Evolutionary conservation across 352 stramenopile species (phyloP), one percentile per base, ranked within the genome.

Genomic region (Phytophthora ramorum): DNA sequence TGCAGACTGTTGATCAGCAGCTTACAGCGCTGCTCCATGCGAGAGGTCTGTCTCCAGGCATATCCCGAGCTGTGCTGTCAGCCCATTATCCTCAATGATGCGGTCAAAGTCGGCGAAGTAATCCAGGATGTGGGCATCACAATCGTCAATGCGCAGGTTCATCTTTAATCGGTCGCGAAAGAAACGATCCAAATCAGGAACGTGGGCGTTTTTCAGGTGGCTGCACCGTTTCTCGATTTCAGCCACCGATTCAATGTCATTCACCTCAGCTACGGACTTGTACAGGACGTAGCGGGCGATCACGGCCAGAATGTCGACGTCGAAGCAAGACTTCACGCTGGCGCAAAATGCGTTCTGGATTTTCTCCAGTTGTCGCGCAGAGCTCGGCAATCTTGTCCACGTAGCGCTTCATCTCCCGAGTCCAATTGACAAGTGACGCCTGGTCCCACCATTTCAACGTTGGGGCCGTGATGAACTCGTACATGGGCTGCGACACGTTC

Each of bases 391-490:
- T 60, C 19, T 57, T 45, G 19, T 20, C 20, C 38, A 62, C 66
- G 32, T 66, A 69, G 20, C 54, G 40, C 12, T 47, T 14, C 17
- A 59, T 53, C 0, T 62, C 48, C 3, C 37, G 22, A 17, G 16
- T 45, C 47, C 53, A 74, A n/a, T 49, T 55, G 16, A 74, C 59
- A 10, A 70, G 49, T 2, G 46, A n/a, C 3, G 9, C 10, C 48
- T 61, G 66, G 24, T 61, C 54, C 45, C 46, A 69, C n/a, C 8
- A 34, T 7, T 37, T 46, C 7, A 73, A 32, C 55, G 17, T 41
- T 13, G 58, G 44, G 5, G 61, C 56, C 20, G 49, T 34, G 44
- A 72, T 67, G n/a, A 63, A 63, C 46, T 60, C 64, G 57, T 58
- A 67, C 17, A 67, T 30, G 13, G 64, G 58, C n/a, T 66, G 65